A percentile compares a stretch with the other conserved stretches of the same genome.
Conservation (phyloP, 2,329 filamentous ascomycete genomes). For the Chaetomiaceae sp. region DNA sequence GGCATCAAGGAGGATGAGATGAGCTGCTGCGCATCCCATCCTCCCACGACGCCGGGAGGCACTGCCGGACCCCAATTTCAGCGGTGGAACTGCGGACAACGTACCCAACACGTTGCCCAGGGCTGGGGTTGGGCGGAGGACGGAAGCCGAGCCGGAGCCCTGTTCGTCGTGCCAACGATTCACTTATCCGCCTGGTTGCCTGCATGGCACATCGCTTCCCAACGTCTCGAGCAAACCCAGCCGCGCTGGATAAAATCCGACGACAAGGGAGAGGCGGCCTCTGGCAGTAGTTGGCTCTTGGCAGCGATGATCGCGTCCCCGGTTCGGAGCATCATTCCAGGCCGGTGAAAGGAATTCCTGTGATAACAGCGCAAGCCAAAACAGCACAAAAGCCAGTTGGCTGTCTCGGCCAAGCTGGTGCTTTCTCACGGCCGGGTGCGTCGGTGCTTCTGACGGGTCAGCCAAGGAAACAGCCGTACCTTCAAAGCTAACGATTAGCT, state of each 20-base stretch:
- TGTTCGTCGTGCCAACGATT: conserved; percentile 3
- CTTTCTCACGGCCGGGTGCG: too few relatives aligned
- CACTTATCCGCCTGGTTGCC: too few relatives aligned
- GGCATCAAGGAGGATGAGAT: conserved; percentile 14
- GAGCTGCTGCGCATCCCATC: too few relatives aligned
- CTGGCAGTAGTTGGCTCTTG: neutral
- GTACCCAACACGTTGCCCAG: conserved; percentile 4
- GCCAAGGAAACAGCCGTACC: too few relatives aligned
- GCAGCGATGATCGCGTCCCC: neutral
- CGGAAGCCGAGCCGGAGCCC: neutral
- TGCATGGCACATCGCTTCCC: neutral
- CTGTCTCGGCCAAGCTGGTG: too few relatives aligned
- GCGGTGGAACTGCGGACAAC: neutral
- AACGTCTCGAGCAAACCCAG: conserved; percentile 3
- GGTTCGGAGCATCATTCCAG: too few relatives aligned
- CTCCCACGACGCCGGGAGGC: conserved; percentile 8
- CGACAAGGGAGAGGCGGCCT: neutral
- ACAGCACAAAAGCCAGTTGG: too few relatives aligned
- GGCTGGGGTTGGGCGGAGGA: too few relatives aligned
- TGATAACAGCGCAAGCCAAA: neutral
- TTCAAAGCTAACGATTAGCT: too few relatives aligned
- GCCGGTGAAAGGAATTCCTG: neutral
- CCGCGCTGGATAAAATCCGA: neutral
- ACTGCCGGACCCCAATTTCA: conserved; percentile 1
- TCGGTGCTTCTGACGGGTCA: too few relatives aligned